Conservation (phyloP, 257 asterid genomes). For the Cordia subcordata region DNA sequence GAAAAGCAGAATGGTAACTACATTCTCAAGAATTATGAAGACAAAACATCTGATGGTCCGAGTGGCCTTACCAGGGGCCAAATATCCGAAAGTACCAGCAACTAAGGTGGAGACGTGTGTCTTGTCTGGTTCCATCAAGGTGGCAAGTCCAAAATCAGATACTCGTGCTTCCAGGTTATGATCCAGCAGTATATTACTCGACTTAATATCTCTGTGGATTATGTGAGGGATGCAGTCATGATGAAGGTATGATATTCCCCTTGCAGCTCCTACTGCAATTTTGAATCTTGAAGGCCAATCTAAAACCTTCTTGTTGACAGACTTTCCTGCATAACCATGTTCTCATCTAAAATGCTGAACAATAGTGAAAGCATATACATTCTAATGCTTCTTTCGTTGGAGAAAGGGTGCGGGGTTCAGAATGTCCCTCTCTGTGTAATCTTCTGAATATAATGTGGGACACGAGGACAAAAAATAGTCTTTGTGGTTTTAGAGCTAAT, state of each 20-base stretch:
- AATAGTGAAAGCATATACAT: too few species aligned
- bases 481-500: too few species aligned
- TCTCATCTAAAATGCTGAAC: neutral
- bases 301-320: constrained; percentile 41
- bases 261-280: constrained; percentile 85
- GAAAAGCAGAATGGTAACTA: constrained; percentile 13
- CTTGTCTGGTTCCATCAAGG: constrained; percentile 72
- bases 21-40: constrained; percentile 2
- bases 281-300: constrained; percentile 74
- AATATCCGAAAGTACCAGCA: constrained; percentile 90
- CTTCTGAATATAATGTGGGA: neutral
- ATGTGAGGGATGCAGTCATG: constrained; percentile 90
- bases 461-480: neutral
- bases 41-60: neutral
- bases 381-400: neutral
- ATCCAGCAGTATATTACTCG: constrained; percentile 80
- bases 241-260: constrained; percentile 85
- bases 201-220: constrained; percentile 81
- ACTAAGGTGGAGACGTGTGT: constrained; percentile 86
- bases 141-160: constrained; percentile 88
- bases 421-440: neutral
- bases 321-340: constrained; percentile 47
- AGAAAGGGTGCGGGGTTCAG: neutral
- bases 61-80: constrained; percentile 67
- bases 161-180: constrained; percentile 67